phyloP scores from a whole-genome alignment of 2,329 filamentous ascomycete genomes.

The Colletotrichum cordylinicola region DNA sequence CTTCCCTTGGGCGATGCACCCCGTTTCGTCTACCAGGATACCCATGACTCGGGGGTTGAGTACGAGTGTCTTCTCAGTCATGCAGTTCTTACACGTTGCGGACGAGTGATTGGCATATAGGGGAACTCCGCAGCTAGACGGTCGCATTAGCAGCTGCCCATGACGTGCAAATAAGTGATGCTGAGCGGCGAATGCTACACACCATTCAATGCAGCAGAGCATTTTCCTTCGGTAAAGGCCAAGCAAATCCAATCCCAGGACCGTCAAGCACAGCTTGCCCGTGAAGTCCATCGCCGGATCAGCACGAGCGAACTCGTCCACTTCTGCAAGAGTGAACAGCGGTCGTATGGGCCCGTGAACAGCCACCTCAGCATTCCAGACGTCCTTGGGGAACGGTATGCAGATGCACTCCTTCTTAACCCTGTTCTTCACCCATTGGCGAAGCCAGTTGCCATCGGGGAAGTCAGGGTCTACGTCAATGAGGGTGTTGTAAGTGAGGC shows the following conservation, averaged over 20 bases:
- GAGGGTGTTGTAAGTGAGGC: constrained; percentile 47
- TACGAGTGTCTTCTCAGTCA: constrained; percentile 28
- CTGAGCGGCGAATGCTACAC: not conserved
- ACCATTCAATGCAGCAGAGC: constrained; percentile 49
- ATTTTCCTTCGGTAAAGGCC: constrained; percentile 34
- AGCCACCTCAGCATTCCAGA: constrained; percentile 40
- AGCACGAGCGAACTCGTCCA: constrained; percentile 45
- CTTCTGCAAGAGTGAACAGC: constrained; percentile 46
- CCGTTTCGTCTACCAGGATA: constrained; percentile 59
- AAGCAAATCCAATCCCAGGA: constrained; percentile 35
- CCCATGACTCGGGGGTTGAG: constrained; percentile 48
- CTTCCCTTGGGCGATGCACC: constrained; percentile 53
- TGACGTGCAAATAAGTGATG: not conserved
- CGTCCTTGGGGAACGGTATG: constrained; percentile 48
- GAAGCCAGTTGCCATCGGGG: constrained; percentile 58
- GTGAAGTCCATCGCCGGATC: constrained; percentile 38
- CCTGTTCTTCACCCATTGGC: constrained; percentile 50
- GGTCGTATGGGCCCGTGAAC: constrained; percentile 35
- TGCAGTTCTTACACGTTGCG: constrained; percentile 44
- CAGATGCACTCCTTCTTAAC: constrained; percentile 56
- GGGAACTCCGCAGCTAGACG: constrained; percentile 54
- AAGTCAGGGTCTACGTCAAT: constrained; percentile 62
- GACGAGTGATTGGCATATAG: constrained; percentile 55
- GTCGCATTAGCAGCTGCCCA: not conserved
- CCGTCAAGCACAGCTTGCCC: constrained; percentile 42